Evolutionary conservation across 2,329 filamentous ascomycete species (phyloP), one percentile per base, ranked within the genome.

Genomic region (Coniella lustricola): DNA sequence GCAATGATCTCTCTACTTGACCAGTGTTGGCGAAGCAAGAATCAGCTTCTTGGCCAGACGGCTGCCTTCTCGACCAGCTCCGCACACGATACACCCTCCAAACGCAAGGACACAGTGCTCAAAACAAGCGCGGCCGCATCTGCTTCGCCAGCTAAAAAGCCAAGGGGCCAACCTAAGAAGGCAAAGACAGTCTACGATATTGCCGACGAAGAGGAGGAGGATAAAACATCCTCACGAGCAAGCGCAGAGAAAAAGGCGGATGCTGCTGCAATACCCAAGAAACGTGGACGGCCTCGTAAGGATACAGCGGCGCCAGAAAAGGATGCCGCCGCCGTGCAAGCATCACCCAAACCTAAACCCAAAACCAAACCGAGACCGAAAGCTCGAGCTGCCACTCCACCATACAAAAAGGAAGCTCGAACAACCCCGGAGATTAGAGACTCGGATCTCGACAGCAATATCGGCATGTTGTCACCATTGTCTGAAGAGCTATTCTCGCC

Each of bases 1-100:
- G 79, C 79, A 8, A 88, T 87, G 82, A 81, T 90, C 52, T 70
- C 78, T 1, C 64, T 89, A 10, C 67, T 90, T 12, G 70, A 85
- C 44, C 77, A 81, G 58, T 90, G 87, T 62, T 90, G 85, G 84
- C 66, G 76, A 55, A 81, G 79, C 49, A 80, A 80, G 60, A 66
- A 73, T 17, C 57, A 60, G 12, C 41, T 46, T 40, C 51, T 38
- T 20, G 49, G 39, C 8, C 48, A 18, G 14, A 17, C 48, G 31
- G 37, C 20, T 25, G 32, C 52, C 2, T 54, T 58, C 14, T 55
- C 59, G 4, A 52, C 54, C 16, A 58, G 56, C n/a, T 45, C 54
- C 16, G 31, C 46, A 3, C 49, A 18, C 4, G 47, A 49, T 17
- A 48, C 49, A 5, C 43, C 25, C 25, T 5, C 45, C 10, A 51